Percentiles rank a stretch among this genome's conserved stretches.
These are phyloP conservation scores for Arctium lappa DNA, from an alignment of 129 eudicot species.

Conservation along the genomic window DNA sequence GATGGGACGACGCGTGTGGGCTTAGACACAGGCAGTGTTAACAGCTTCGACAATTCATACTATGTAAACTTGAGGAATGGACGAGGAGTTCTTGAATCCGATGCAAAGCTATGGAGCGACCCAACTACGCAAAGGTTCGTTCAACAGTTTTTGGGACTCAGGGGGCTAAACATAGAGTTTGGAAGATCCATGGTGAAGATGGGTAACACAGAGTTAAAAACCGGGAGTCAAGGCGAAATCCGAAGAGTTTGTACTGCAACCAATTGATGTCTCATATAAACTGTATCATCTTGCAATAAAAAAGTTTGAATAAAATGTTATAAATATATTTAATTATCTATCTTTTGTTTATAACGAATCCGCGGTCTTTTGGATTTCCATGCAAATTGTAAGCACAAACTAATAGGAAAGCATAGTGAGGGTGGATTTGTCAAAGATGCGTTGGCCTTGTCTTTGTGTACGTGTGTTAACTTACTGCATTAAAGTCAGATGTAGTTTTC, in stretches of 20 bases:
- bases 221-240: too few relatives aligned
- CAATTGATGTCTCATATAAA: too few relatives aligned
- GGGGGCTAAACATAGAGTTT: constrained; percentile 42
- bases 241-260: too few relatives aligned
- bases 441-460: neutral
- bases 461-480: neutral
- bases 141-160: constrained; percentile 37
- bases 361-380: neutral
- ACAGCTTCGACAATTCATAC: constrained; percentile 14
- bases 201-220: too few relatives aligned
- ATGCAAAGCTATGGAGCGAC: constrained; percentile 42
- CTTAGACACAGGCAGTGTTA: neutral
- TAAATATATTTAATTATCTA: too few relatives aligned
- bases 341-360: too few relatives aligned
- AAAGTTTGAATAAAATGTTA: too few relatives aligned
- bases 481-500: too few relatives aligned
- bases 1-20: neutral
- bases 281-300: too few relatives aligned
- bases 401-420: neutral
- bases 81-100: constrained; percentile 55
- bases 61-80: constrained; percentile 38
- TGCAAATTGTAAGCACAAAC: neutral
- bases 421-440: neutral
- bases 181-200: constrained; percentile 51
- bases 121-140: constrained; percentile 36